A percentile compares a stretch with the other conserved stretches of the same genome.
phyloP scores from a whole-genome alignment of 331 rosid genomes.

The Erythrophleum ivorense region DNA sequence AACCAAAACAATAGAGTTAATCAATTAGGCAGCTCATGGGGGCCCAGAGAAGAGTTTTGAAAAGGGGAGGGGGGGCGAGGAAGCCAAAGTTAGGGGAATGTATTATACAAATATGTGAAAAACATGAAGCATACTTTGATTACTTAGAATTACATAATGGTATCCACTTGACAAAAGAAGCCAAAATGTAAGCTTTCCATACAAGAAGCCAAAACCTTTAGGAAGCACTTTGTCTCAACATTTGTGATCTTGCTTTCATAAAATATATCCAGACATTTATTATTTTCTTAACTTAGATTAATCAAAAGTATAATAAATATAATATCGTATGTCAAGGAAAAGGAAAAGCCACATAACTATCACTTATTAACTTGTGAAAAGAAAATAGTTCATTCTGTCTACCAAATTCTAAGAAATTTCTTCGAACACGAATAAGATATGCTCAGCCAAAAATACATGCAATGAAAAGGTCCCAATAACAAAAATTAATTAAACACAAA shows the following conservation, averaged over 20 bases:
- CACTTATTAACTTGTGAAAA: not conserved
- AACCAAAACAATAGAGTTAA: constrained; percentile 35
- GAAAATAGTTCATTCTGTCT: not conserved
- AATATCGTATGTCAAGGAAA: constrained; percentile 1
- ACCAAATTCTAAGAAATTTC: not conserved
- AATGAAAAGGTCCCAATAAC: not conserved
- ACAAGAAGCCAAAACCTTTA: constrained; percentile 20
- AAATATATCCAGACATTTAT: not conserved
- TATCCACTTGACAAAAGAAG: no score
- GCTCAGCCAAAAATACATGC: not conserved
- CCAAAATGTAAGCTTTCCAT: not conserved
- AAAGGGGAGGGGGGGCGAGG: not conserved
- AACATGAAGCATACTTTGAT: not conserved
- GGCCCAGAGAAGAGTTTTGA: not conserved
- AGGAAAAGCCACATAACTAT: constrained; percentile 10
- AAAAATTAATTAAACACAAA: not conserved
- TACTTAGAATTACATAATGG: no score
- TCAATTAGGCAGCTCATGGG: constrained; percentile 32
- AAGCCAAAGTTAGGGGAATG: not conserved
- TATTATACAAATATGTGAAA: not conserved
- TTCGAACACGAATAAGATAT: not conserved
- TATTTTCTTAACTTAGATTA: not conserved
- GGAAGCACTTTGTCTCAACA: constrained; percentile 7
- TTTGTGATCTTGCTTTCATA: not conserved
- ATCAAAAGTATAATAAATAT: not conserved